Evolutionary conservation across 805 yeast species (phyloP), one percentile per base, ranked within the genome.

Genomic region (Starmerella etchellsii): DNA sequence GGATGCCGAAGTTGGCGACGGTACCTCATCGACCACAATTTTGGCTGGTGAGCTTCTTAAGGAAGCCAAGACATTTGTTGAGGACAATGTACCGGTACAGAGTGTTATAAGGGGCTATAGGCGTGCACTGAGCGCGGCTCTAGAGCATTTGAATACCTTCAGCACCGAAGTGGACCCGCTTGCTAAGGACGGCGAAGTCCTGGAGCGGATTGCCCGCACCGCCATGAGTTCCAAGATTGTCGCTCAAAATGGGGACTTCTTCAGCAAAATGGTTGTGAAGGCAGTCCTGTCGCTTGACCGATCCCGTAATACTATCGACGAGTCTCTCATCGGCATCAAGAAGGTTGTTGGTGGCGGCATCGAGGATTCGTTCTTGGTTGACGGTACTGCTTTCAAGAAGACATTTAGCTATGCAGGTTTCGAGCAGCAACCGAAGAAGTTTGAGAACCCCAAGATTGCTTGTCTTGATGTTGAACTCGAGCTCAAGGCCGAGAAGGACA

Each of bases 1-100:
- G 67, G 99, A 91, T 61, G 95, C 93, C 46, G 96, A 88, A 62
- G 95, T 88, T 51, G 97, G 97, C 46, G 97, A 91, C 58, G 99
- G 99, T 52, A 91, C 99, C 31, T 88, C 98, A 0, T 81, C 95
- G 21, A 98, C 93, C 25, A 85, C 96, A 0, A 81, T 91, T 11
- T 65, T 88, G 43, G 77, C 88, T 32, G 87, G 95, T 9, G 97
- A 91, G 63, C 70, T 91, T 44, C 68, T 91, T 51, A 84, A 84
- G 58, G 97, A 91, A 62, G 76, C 87, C 50, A 85, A 84, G 57
- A 64, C 73, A 34, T 91, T 88, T 58, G 82, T 91, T 45, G 98
- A 91, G 63, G 99, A 91, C 63, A 95, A 95, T 30, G 83, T 91
- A 50, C 81, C 95, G 25, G 78, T 96, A 4, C 94, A 84, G 58